These are phyloP conservation scores for Dioszegia crocea DNA, from an alignment of 768 basidiomycete genomes.

Conservation along the genomic window DNA sequence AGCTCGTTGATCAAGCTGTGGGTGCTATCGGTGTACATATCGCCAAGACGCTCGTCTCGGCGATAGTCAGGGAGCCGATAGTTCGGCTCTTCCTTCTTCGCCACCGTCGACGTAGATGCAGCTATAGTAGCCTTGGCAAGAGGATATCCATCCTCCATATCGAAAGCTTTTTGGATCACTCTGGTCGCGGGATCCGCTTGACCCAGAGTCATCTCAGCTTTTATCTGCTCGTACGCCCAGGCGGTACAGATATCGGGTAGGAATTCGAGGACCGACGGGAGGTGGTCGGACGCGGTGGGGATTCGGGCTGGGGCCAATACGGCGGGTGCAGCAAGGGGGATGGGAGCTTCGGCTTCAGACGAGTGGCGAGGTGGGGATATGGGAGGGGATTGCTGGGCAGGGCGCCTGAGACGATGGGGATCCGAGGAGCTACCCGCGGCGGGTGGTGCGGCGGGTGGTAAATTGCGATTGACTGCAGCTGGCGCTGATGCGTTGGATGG, in stretches of 20 bases:
- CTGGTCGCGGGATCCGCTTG: conserved; percentile 2
- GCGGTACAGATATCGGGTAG: conserved; percentile 25
- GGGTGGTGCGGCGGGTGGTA: not conserved
- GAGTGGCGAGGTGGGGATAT: no score
- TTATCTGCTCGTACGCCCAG: conserved; percentile 15
- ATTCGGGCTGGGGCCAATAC: not conserved
- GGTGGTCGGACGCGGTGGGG: conserved; percentile 4
- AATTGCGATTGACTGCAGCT: not conserved
- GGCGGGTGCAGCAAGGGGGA: no score
- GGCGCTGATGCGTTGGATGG: not conserved
- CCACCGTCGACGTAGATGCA: conserved; percentile 43
- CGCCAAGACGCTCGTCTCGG: conserved; percentile 42
- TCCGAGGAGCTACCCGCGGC: no score
- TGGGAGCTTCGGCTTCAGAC: not conserved
- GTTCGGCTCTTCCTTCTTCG: not conserved
- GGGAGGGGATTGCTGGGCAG: no score
- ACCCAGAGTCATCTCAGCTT: conserved; percentile 4
- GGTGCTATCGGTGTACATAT: conserved; percentile 42
- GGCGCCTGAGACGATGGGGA: no score
- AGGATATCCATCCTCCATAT: conserved; percentile 29
- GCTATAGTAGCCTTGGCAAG: conserved; percentile 28
- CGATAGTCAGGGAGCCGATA: conserved; percentile 14
- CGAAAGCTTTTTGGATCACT: conserved; percentile 25
- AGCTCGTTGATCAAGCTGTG: conserved; percentile 59
- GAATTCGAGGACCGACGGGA: conserved; percentile 26